Evolutionary conservation across 208 protist genomes (phyloP).

Genomic region (Crithidia mellificae): DNA sequence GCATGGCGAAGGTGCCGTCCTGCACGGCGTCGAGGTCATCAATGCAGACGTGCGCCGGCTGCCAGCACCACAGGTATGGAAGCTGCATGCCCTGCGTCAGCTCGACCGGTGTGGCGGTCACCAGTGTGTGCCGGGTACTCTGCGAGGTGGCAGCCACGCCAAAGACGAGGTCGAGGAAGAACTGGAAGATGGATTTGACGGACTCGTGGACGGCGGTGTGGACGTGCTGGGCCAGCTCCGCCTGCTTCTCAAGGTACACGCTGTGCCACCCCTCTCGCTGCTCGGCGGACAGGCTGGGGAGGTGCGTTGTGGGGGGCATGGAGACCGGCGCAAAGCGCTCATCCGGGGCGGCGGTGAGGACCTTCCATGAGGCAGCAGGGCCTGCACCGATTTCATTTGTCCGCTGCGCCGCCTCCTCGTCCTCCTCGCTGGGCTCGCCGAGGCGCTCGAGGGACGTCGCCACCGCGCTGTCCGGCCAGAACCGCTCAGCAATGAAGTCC

Average conservation of each 20-base stretch:
- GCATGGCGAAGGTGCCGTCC: constrained; percentile 60
- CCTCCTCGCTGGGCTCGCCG: background rate
- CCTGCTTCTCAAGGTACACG: constrained; percentile 69
- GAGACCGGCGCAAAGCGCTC: constrained; percentile 37
- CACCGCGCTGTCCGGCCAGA: constrained; percentile 38
- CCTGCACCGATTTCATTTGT: background rate
- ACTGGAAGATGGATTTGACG: constrained; percentile 44
- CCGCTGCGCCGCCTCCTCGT: background rate
- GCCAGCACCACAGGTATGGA: constrained; percentile 68
- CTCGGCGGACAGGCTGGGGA: constrained; percentile 36
- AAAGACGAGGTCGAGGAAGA: constrained; percentile 63
- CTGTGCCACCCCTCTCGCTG: constrained; percentile 59
- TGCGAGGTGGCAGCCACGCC: constrained; percentile 69
- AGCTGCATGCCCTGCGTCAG: constrained; percentile 49
- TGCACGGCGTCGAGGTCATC: constrained; percentile 76
- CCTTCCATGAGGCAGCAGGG: constrained; percentile 6
- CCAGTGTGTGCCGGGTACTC: constrained; percentile 45
- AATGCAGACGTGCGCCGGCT: constrained; percentile 60
- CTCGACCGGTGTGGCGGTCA: constrained; percentile 44
- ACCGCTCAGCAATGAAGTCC: constrained; percentile 13
- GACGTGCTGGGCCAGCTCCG: constrained; percentile 49
- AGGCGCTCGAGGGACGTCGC: constrained; percentile 3
- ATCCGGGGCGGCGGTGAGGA: constrained; percentile 21
- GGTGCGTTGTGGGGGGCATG: constrained; percentile 42
- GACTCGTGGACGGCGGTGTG: constrained; percentile 44